phyloP scores from a whole-genome alignment of 306 rosid species.

The Begonia peltatifolia region DNA sequence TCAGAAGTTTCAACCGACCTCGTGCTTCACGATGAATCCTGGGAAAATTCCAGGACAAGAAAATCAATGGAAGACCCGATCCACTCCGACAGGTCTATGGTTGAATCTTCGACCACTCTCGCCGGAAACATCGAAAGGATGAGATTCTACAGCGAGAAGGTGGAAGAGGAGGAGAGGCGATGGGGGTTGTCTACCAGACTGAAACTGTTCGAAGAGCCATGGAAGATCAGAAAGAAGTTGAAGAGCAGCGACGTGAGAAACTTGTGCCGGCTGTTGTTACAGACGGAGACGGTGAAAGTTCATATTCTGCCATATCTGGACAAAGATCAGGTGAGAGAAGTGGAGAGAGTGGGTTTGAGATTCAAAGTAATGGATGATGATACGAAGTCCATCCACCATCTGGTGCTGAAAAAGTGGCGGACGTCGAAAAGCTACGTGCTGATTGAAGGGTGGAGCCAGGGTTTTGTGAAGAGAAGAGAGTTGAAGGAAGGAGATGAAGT shows the following conservation, averaged over 20 bases:
- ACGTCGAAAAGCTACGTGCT: background rate
- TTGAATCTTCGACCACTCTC: too few relatives aligned
- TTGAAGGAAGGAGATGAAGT: background rate
- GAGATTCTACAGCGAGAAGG: too few relatives aligned
- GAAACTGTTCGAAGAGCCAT: slow-evolving; percentile 1
- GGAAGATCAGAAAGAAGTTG: slow-evolving; percentile 4
- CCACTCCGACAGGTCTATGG: too few relatives aligned
- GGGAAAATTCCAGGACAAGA: too few relatives aligned
- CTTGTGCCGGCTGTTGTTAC: background rate
- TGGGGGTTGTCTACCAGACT: background rate
- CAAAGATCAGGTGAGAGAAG: background rate
- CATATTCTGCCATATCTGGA: background rate
- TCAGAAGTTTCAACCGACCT: too few relatives aligned
- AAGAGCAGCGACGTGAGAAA: background rate
- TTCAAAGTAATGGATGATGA: background rate
- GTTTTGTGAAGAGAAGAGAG: slow-evolving; percentile 1
- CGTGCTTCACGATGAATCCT: too few relatives aligned
- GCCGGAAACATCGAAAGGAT: too few relatives aligned
- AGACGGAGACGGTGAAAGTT: background rate
- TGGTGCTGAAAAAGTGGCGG: background rate
- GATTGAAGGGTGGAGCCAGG: background rate
- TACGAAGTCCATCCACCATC: background rate
- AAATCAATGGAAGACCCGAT: too few relatives aligned
- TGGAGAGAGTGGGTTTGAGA: background rate
- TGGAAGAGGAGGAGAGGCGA: background rate